Conservation (phyloP, 2,329 filamentous ascomycete genomes). For the Verticillium klebahnii region DNA sequence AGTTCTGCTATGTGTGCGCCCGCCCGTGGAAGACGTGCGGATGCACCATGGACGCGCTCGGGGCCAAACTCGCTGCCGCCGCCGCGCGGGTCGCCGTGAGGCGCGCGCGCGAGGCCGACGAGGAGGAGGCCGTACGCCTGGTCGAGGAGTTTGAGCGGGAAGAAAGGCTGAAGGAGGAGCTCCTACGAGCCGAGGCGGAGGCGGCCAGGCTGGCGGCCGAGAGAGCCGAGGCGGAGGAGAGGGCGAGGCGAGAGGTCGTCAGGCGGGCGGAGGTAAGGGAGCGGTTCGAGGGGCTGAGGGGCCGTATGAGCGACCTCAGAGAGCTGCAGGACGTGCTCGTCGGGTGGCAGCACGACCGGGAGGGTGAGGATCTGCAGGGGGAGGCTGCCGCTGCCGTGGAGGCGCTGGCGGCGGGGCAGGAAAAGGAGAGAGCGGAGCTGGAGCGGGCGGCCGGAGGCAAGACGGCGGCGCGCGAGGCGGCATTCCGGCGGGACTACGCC, state of each 20-base stretch:
- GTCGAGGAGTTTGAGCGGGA: slow-evolving; percentile 45
- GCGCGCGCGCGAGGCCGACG: slow-evolving; percentile 26
- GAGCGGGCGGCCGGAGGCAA: slow-evolving; percentile 18
- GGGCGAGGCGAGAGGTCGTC: slow-evolving; percentile 32
- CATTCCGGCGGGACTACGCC: slow-evolving; percentile 34
- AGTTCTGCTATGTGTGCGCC: slow-evolving; percentile 83
- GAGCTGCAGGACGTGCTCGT: slow-evolving; percentile 35
- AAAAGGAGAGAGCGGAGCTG: slow-evolving; percentile 24
- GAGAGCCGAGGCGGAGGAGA: slow-evolving; percentile 29
- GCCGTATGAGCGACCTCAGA: slow-evolving; percentile 33
- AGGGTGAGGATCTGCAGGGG: slow-evolving; percentile 19
- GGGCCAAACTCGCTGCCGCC: slow-evolving; percentile 31
- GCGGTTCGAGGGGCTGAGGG: slow-evolving; percentile 32
- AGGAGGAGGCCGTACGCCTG: slow-evolving; percentile 28
- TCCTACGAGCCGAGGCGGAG: slow-evolving; percentile 31
- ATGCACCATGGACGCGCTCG: slow-evolving; percentile 50
- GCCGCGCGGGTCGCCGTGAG: slow-evolving; percentile 27
- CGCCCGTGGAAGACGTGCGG: slow-evolving; percentile 67
- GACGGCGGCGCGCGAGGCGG: slow-evolving; percentile 26
- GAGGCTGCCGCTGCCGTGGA: slow-evolving; percentile 19
- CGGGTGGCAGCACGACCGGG: slow-evolving; percentile 30
- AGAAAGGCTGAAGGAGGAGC: slow-evolving; percentile 36
- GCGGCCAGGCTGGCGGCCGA: slow-evolving; percentile 18
- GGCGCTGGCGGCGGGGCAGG: slow-evolving; percentile 27
- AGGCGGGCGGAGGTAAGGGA: slow-evolving; percentile 31